Evolutionary conservation across 768 basidiomycete species (phyloP).

Genomic region (Lactarius evosmus): DNA sequence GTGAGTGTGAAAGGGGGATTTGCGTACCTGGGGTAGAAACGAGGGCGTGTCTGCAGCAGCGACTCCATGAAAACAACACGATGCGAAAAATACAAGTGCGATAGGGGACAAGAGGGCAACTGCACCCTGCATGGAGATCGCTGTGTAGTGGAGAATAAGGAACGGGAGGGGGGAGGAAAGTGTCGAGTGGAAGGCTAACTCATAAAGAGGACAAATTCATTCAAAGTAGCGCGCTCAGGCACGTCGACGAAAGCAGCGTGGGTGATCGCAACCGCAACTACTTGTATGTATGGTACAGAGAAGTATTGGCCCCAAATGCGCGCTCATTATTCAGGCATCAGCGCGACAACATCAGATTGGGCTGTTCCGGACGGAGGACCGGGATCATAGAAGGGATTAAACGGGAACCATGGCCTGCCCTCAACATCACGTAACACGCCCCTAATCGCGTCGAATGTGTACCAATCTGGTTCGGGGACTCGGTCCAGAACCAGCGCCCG

Average conservation of each 20-base stretch:
- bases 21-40: constrained; percentile 18
- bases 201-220: background rate
- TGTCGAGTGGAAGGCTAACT: background rate
- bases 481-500: constrained; percentile 44
- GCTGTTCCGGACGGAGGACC: constrained; percentile 50
- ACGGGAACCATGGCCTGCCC: constrained; percentile 45
- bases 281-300: too few relatives aligned
- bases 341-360: background rate
- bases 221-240: background rate
- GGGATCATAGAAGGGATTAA: constrained; percentile 69
- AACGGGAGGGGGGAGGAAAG: background rate
- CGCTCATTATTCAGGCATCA: background rate
- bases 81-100: background rate
- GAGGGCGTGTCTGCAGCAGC: background rate
- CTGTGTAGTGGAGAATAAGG: background rate
- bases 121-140: constrained; percentile 1
- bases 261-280: background rate
- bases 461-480: constrained; percentile 42
- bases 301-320: background rate
- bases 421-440: constrained; percentile 45
- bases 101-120: background rate
- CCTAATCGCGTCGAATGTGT: constrained; percentile 52
- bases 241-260: background rate
- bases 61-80: background rate
- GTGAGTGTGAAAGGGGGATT: background rate